phyloP scores from a whole-genome alignment of 768 basidiomycete genomes.

The Suillus brevipes region DNA sequence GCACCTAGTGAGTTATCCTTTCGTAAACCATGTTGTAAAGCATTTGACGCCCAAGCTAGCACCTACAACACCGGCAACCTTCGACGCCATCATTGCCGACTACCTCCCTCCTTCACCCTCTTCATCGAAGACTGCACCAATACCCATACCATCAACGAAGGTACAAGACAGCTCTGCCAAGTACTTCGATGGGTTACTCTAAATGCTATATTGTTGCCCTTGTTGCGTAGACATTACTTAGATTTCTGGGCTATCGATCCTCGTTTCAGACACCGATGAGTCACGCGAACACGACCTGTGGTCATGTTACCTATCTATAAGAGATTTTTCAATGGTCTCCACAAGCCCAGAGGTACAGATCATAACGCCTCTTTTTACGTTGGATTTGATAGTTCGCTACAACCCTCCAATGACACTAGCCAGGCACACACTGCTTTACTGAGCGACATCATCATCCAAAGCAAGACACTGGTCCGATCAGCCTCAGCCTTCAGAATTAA shows the following conservation, averaged over 20 bases:
- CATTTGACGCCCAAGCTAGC: conserved; percentile 29
- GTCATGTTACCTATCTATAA: background rate
- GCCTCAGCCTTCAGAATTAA: background rate
- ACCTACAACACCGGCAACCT: conserved; percentile 47
- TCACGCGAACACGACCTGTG: background rate
- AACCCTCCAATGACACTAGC: background rate
- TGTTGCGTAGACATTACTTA: conserved; percentile 5
- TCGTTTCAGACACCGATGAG: background rate
- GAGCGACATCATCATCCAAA: conserved; percentile 31
- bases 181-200: conserved; percentile 46
- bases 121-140: conserved; percentile 10
- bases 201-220: conserved; percentile 9
- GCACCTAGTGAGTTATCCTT: conserved; percentile 42
- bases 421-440: background rate
- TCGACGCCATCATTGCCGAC: conserved; percentile 75
- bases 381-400: background rate
- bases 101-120: conserved; percentile 52
- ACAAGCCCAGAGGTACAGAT: background rate
- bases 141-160: conserved; percentile 8
- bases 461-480: conserved; percentile 30
- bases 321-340: no score
- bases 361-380: background rate
- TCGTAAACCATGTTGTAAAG: background rate
- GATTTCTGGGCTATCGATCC: background rate
- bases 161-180: conserved; percentile 27